phyloP scores from a whole-genome alignment of 805 yeast genomes.

The Pichia nanzhaoensis region DNA sequence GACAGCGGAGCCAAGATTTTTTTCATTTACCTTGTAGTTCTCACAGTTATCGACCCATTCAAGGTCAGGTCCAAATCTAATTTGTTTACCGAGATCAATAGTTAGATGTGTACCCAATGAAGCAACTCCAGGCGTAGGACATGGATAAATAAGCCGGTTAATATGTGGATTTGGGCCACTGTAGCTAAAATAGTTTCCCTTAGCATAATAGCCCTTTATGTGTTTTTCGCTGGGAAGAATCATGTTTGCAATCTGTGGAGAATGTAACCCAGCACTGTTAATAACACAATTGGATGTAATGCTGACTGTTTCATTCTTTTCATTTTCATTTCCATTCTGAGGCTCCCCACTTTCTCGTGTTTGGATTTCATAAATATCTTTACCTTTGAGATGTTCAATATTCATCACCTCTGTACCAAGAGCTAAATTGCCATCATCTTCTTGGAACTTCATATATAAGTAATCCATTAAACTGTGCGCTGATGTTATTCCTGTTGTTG shows the following conservation, averaged over 20 bases:
- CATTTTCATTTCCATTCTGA: constrained; percentile 21
- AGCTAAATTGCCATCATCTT: constrained; percentile 55
- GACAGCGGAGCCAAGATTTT: constrained; percentile 48
- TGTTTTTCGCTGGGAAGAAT: constrained; percentile 52
- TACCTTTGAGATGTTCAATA: constrained; percentile 25
- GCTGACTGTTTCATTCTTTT: constrained; percentile 23
- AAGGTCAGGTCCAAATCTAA: constrained; percentile 83
- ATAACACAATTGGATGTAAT: constrained; percentile 53
- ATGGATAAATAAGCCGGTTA: constrained; percentile 64
- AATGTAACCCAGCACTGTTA: constrained; percentile 76
- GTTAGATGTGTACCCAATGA: constrained; percentile 88
- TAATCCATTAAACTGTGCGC: constrained; percentile 72
- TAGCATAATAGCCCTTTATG: constrained; percentile 59
- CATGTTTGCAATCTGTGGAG: constrained; percentile 65
- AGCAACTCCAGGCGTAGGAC: constrained; percentile 62
- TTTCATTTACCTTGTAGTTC: constrained; percentile 42
- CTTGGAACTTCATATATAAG: constrained; percentile 47
- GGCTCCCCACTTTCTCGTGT: constrained; percentile 22
- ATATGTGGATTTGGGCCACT: constrained; percentile 33
- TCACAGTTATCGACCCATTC: constrained; percentile 59
- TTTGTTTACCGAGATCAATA: constrained; percentile 69
- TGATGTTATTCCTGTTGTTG: constrained; percentile 78
- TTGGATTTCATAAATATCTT: constrained; percentile 25
- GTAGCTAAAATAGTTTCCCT: constrained; percentile 74
- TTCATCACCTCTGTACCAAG: constrained; percentile 51